Conservation (phyloP, 371 early-diverging fungal genomes). For the Rhizomucor miehei region DNA sequence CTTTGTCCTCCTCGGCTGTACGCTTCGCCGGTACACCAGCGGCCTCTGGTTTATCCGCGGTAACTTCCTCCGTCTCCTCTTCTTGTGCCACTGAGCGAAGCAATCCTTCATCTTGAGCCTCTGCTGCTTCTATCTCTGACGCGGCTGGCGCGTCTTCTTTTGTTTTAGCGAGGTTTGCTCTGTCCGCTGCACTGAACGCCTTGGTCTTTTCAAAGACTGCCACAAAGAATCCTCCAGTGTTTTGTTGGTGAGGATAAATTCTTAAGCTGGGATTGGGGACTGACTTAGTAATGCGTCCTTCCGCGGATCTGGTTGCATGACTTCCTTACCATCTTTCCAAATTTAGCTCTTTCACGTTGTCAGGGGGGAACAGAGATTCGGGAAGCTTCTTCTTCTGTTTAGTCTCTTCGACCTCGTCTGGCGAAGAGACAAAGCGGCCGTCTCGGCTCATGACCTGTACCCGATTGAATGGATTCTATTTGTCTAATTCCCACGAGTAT, state of each 20-base stretch:
- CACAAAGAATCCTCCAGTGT: conserved; percentile 99
- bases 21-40: conserved; percentile 14
- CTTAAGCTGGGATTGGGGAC: conserved; percentile 59
- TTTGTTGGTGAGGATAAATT: conserved; percentile 94
- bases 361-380: conserved; percentile 73
- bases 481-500: neutral
- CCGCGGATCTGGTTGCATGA: neutral
- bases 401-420: conserved; percentile 53
- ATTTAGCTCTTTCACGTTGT: conserved; percentile 61
- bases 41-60: neutral
- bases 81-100: conserved; percentile 17
- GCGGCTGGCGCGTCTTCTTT: conserved; percentile 18
- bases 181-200: conserved; percentile 53
- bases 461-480: conserved; percentile 17
- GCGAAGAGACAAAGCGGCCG: conserved; percentile 50
- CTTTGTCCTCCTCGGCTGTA: conserved; percentile 15
- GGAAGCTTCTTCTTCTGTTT: conserved; percentile 48
- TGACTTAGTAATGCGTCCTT: conserved; percentile 8
- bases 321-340: conserved; percentile 74
- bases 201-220: conserved; percentile 91
- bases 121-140: conserved; percentile 24
- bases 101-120: conserved; percentile 21
- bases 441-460: conserved; percentile 50
- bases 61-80: conserved; percentile 11
- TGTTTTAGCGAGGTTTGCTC: conserved; percentile 24